Evolutionary conservation across 2,329 filamentous ascomycete species (phyloP).

Genomic region (Aureobasidium sp.): DNA sequence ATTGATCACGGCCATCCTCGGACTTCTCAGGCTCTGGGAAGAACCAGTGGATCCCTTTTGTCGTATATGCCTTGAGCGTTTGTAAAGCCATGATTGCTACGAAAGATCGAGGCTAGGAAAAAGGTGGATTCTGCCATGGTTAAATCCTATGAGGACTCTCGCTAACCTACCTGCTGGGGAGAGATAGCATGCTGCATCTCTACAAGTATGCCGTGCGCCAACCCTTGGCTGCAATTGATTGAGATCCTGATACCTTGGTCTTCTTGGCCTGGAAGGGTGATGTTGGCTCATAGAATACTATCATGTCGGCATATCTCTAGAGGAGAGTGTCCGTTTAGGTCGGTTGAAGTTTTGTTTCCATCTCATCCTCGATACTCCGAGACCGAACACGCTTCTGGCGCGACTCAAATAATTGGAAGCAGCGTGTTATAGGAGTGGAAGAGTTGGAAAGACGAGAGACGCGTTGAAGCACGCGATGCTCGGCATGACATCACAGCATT

Average conservation of each 20-base stretch:
- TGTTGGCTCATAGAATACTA: neutral
- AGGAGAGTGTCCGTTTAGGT: too few species aligned
- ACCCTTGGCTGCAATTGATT: neutral
- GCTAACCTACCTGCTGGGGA: neutral
- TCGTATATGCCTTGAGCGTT: neutral
- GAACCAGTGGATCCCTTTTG: neutral
- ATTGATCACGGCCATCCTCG: conserved; percentile 42
- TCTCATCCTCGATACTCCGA: fast-evolving
- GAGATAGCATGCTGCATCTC: neutral
- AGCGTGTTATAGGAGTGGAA: neutral
- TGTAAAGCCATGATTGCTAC: neutral
- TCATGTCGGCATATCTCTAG: neutral
- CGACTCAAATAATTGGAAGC: neutral
- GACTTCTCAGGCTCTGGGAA: conserved; percentile 19
- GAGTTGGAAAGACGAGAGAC: neutral
- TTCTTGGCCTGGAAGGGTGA: neutral
- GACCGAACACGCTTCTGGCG: neutral
- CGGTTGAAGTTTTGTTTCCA: neutral
- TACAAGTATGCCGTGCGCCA: neutral
- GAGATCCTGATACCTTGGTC: neutral
- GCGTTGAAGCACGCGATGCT: neutral
- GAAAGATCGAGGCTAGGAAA: neutral
- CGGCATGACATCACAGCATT: neutral
- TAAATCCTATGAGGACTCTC: neutral
- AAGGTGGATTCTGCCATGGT: neutral